Evolutionary conservation across 345 rosid species (phyloP).

Genomic region (Lumnitzera racemosa): DNA sequence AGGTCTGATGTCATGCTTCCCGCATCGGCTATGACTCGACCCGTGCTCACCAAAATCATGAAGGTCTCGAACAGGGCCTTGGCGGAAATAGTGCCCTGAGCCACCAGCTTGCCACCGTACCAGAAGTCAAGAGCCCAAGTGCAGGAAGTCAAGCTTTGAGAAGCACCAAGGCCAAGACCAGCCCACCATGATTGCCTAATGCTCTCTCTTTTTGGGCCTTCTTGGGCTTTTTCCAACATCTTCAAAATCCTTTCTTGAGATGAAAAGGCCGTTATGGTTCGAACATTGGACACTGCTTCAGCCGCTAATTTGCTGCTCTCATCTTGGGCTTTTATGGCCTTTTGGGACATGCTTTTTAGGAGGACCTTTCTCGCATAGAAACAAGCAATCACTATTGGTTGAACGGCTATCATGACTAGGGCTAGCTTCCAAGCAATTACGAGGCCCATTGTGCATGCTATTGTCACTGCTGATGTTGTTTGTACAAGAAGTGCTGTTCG

Average conservation of each 20-base stretch:
- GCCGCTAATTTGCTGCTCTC: slow-evolving; percentile 64
- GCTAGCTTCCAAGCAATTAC: slow-evolving; percentile 43
- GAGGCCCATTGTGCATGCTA: slow-evolving; percentile 42
- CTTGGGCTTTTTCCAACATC: slow-evolving; percentile 36
- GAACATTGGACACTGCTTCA: slow-evolving; percentile 41
- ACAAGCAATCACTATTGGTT: slow-evolving; percentile 28
- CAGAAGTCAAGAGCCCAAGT: slow-evolving; percentile 60
- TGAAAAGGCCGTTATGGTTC: slow-evolving; percentile 33
- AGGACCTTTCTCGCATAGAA: slow-evolving; percentile 36
- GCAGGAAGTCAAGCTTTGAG: slow-evolving; percentile 31
- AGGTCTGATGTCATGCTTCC: slow-evolving; percentile 67
- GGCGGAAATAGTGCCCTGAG: slow-evolving; percentile 33
- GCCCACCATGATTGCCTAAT: slow-evolving; percentile 48
- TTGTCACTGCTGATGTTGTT: slow-evolving; percentile 24
- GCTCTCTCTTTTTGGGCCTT: slow-evolving; percentile 30
- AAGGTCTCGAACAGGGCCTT: slow-evolving; percentile 55
- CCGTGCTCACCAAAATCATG: slow-evolving; percentile 57
- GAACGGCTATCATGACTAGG: slow-evolving; percentile 40
- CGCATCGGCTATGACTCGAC: slow-evolving; percentile 61
- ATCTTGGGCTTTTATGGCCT: slow-evolving; percentile 53
- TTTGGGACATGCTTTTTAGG: slow-evolving; percentile 38
- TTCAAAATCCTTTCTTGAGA: slow-evolving; percentile 30
- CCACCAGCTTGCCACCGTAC: slow-evolving; percentile 60
- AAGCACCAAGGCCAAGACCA: slow-evolving; percentile 29
- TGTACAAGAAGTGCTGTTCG: slow-evolving; percentile 35